Percentiles rank a stretch among this genome's conserved stretches.
phyloP scores from a whole-genome alignment of 257 asterid species.

The Lithospermum erythrorhizon region DNA sequence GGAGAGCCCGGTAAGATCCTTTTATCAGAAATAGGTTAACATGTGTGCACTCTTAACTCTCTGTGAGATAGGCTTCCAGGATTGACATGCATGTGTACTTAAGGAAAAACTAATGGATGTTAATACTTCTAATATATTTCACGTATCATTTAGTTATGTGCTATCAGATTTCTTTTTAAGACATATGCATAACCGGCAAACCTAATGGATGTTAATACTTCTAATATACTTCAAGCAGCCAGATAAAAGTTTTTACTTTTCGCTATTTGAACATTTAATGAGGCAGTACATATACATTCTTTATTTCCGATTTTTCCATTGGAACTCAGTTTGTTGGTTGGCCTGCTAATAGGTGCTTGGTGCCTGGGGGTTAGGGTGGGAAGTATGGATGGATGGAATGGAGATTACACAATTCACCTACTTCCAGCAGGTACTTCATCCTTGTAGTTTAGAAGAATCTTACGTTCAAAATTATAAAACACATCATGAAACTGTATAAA shows the following conservation, averaged over 20 bases:
- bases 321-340: constrained; percentile 12
- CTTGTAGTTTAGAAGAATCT: not conserved
- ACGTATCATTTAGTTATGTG: not conserved
- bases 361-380: constrained; percentile 99
- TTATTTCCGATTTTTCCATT: constrained; percentile 6
- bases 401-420: constrained; percentile 98
- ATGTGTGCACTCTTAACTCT: not conserved
- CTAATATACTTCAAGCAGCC: not conserved
- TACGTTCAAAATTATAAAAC: not conserved
- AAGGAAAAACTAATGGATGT: not conserved
- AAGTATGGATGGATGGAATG: constrained; percentile 99
- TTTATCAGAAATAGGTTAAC: constrained; percentile 11
- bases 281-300: not conserved
- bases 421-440: constrained; percentile 80
- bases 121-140: not conserved
- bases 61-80: not conserved
- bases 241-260: not conserved
- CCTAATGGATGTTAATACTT: not conserved
- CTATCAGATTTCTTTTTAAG: not conserved
- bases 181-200: not conserved
- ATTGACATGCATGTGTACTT: not conserved
- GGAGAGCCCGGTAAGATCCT: constrained; percentile 93
- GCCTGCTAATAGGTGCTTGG: constrained; percentile 74
- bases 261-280: not conserved
- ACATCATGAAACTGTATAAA: not conserved